These are phyloP conservation scores for Pseudevernia furfuracea DNA, from an alignment of 495 filamentous ascomycete genomes.

Conservation along the genomic window DNA sequence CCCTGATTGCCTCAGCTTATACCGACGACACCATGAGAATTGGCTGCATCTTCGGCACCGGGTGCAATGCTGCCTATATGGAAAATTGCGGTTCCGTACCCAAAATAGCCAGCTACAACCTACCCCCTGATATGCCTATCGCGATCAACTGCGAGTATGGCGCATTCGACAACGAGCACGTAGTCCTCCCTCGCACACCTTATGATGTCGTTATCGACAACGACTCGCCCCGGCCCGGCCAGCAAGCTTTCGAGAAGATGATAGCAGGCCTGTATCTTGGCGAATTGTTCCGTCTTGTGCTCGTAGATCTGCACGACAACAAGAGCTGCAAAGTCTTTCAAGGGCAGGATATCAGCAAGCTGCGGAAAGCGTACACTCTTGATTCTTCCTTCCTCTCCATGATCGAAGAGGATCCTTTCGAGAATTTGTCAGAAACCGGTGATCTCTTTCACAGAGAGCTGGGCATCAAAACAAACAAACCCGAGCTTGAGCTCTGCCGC, in stretches of 20 bases:
- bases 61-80: slow-evolving; percentile 98
- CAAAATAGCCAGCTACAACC: slow-evolving; percentile 87
- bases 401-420: slow-evolving; percentile 91
- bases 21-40: slow-evolving; percentile 88
- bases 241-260: slow-evolving; percentile 98
- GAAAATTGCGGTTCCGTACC: slow-evolving; percentile 84
- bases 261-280: slow-evolving; percentile 92
- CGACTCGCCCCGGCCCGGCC: slow-evolving; percentile 86
- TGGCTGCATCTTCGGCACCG: slow-evolving; percentile 96
- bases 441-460: slow-evolving; percentile 73
- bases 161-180: slow-evolving; percentile 95
- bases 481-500: slow-evolving; percentile 79
- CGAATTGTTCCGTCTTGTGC: slow-evolving; percentile 85
- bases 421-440: slow-evolving; percentile 80
- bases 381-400: slow-evolving; percentile 93
- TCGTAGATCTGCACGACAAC: slow-evolving; percentile 77
- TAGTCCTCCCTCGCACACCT: slow-evolving; percentile 80
- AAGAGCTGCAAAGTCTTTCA: slow-evolving; percentile 71
- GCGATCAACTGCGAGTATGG: slow-evolving; percentile 99
- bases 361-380: slow-evolving; percentile 75
- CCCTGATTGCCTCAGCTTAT: slow-evolving; percentile 96
- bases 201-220: slow-evolving; percentile 82
- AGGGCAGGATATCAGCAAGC: slow-evolving; percentile 67
- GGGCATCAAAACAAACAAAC: slow-evolving; percentile 53
- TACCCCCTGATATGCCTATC: slow-evolving; percentile 83